Evolutionary conservation across 306 rosid species (phyloP).

Genomic region (Quercus engelmannii): DNA sequence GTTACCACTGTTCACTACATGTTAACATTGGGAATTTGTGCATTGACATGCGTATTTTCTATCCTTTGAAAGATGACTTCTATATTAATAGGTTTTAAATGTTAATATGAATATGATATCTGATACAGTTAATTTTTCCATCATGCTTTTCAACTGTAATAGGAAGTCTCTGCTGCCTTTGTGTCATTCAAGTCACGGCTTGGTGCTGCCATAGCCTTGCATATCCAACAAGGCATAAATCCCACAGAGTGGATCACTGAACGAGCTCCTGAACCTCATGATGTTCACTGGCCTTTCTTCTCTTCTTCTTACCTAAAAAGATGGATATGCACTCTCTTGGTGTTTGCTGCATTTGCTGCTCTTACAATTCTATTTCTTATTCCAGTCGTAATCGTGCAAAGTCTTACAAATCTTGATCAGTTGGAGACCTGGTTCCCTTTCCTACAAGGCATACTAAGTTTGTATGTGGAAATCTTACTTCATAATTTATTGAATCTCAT

Average conservation of each 20-base stretch:
- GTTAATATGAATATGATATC: slow-evolving; percentile 18
- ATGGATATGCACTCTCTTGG: slow-evolving; percentile 65
- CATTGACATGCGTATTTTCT: neutral
- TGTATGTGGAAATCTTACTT: slow-evolving; percentile 51
- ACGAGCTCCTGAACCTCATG: slow-evolving; percentile 81
- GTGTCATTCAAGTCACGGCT: slow-evolving; percentile 87
- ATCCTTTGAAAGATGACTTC: slow-evolving; percentile 5
- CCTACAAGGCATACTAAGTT: slow-evolving; percentile 44
- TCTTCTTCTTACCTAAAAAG: slow-evolving; percentile 55
- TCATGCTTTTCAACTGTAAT: slow-evolving; percentile 15
- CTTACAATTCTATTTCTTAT: slow-evolving; percentile 64
- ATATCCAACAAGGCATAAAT: slow-evolving; percentile 68
- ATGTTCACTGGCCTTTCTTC: slow-evolving; percentile 82
- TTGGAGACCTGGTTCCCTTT: slow-evolving; percentile 69
- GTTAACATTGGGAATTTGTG: neutral
- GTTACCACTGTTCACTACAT: neutral
- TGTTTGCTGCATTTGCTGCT: slow-evolving; percentile 43
- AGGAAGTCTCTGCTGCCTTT: slow-evolving; percentile 84
- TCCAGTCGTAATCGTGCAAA: slow-evolving; percentile 79
- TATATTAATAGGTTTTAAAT: slow-evolving; percentile 15
- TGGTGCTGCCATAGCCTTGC: slow-evolving; percentile 64
- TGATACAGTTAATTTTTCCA: slow-evolving; percentile 11
- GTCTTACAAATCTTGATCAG: slow-evolving; percentile 68
- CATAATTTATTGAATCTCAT: neutral
- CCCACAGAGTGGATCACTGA: slow-evolving; percentile 85